Evolutionary conservation across 2,329 filamentous ascomycete species (phyloP).

Genomic region (Fonsecaea nubica): DNA sequence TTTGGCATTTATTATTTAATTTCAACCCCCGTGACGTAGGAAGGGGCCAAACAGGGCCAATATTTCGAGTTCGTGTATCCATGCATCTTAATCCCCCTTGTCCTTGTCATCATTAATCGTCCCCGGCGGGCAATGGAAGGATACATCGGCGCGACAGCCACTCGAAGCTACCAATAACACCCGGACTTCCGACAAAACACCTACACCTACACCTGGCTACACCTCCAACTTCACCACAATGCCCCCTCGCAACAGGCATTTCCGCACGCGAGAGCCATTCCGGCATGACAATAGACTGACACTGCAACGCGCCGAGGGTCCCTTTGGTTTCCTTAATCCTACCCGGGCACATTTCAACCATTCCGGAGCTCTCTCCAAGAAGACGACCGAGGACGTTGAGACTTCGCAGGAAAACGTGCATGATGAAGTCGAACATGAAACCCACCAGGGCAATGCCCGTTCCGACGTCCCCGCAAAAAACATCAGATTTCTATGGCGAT

Average conservation of each 20-base stretch:
- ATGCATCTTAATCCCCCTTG: neutral
- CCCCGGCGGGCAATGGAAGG: neutral
- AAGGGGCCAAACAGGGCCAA: neutral
- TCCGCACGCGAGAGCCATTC: conserved; percentile 33
- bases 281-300: conserved; percentile 23
- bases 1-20: neutral
- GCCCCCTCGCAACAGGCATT: conserved; percentile 32
- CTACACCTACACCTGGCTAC: too few relatives aligned
- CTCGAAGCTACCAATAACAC: neutral
- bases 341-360: conserved; percentile 51
- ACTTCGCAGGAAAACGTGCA: conserved; percentile 22
- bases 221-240: conserved; percentile 15
- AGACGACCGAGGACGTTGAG: conserved; percentile 17
- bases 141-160: neutral
- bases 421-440: conserved; percentile 10
- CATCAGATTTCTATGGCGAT: conserved; percentile 50
- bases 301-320: conserved; percentile 44
- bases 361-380: conserved; percentile 1
- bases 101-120: neutral
- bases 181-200: neutral
- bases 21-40: neutral
- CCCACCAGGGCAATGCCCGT: conserved; percentile 12
- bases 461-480: conserved; percentile 38
- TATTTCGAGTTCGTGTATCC: neutral
- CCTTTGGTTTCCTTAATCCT: conserved; percentile 58